Evolutionary conservation across 225 moss, liverwort and hornwort genomes (phyloP).

Genomic region (Pseudisothecium myosuroides): DNA sequence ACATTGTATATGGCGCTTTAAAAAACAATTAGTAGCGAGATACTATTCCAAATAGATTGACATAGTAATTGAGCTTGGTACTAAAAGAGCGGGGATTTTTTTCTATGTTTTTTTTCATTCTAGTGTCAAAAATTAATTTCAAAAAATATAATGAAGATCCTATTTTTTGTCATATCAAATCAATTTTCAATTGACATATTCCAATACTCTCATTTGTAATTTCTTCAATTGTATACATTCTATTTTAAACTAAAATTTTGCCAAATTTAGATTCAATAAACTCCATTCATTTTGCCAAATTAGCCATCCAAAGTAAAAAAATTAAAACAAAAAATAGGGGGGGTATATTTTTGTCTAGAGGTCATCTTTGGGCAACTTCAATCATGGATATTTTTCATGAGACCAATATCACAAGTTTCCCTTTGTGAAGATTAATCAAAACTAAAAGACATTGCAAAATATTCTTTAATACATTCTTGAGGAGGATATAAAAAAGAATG

Average conservation of each 20-base stretch:
- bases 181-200: neutral
- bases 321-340: neutral
- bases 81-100: neutral
- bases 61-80: neutral
- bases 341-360: neutral
- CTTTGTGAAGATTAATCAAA: fast-evolving
- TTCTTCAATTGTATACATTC: neutral
- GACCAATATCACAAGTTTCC: fast-evolving
- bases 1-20: fast-evolving
- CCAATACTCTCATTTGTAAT: neutral
- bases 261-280: neutral
- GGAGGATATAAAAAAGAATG: fast-evolving
- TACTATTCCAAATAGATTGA: neutral
- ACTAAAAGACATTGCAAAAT: fast-evolving
- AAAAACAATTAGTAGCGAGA: fast-evolving
- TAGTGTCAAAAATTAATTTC: neutral
- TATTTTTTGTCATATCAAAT: neutral
- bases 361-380: fast-evolving
- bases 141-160: neutral
- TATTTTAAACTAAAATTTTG: neutral
- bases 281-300: neutral
- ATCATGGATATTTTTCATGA: fast-evolving
- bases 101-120: neutral
- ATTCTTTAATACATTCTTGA: neutral
- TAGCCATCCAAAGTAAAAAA: neutral